Evolutionary conservation across 1,284 basidiomycete species (phyloP), one percentile per base, ranked within the genome.

Genomic region (Peniophora sp.): DNA sequence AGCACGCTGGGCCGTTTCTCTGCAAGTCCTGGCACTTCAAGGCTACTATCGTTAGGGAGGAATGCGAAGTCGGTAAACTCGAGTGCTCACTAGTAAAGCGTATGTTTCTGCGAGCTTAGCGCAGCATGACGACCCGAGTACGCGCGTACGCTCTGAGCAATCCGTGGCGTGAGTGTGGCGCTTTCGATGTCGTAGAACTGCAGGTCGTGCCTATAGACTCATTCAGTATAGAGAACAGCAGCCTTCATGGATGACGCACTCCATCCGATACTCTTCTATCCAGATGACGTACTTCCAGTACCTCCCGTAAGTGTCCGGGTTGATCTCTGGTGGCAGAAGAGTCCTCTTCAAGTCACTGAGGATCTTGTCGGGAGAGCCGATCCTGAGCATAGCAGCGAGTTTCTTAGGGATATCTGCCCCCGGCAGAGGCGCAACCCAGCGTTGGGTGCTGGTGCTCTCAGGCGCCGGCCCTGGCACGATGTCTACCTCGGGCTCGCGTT

Each of bases 1-100:
- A 83, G 65, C 2, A 83, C 79, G 55, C 80, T 81, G 0, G 80
- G 81, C 0, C 80, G 69, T 53, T 83, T 85, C 61, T 85, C 83
- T 0, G 83, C 79, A 1, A 86, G 64, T 0, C 81, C 83, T 2
- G 77, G 79, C 2, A 85, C 81, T 2, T 59, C 53, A 9, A 85
- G 65, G 53, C 82, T 84, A 38, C 1, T 47, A 16, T 50, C n/a
- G n/a, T n/a, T n/a, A n/a, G n/a, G n/a, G n/a, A n/a, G n/a, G n/a
- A n/a, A n/a, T n/a, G n/a, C n/a, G n/a, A n/a, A n/a, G n/a, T n/a
- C n/a, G n/a, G n/a, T n/a, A n/a, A n/a, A n/a, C n/a, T n/a, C n/a
- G n/a, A n/a, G n/a, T n/a, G n/a, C 77, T 52, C 51, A 81, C 80
- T 69, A 73, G 57, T 77, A 75, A 12, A 32, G 5, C 6, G 48